A percentile compares a stretch with the other conserved stretches of the same genome.
Evolutionary conservation across 75 land plant genomes (phyloP).

Genomic region (Adiantum capillusveneris): DNA sequence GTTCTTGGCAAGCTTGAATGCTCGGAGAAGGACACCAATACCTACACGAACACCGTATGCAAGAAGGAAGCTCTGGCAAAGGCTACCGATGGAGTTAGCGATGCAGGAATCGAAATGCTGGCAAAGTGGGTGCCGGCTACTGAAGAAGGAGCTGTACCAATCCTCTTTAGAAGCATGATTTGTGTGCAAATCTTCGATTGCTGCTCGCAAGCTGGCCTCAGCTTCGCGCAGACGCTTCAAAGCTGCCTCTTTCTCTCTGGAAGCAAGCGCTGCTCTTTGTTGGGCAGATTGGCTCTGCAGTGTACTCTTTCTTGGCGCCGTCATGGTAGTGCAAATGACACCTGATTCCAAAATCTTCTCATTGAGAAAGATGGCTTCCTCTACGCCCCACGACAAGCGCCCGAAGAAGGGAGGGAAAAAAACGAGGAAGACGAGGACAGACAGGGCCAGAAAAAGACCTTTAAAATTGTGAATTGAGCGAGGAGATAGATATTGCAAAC

Average conservation of each 20-base stretch:
- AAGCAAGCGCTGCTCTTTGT: not conserved
- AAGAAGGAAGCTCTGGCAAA: constrained; percentile 38
- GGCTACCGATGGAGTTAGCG: constrained; percentile 32
- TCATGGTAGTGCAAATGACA: too few relatives aligned
- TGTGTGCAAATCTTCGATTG: constrained; percentile 16
- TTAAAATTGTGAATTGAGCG: too few relatives aligned
- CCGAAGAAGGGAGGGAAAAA: too few relatives aligned
- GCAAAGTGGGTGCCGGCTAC: constrained; percentile 29
- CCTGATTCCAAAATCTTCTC: too few relatives aligned
- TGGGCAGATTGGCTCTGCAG: too few relatives aligned
- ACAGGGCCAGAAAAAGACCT: too few relatives aligned
- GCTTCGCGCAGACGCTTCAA: constrained; percentile 26
- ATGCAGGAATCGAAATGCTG: constrained; percentile 35
- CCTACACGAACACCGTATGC: constrained; percentile 37
- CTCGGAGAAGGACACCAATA: constrained; percentile 31
- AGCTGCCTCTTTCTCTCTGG: constrained; percentile 25
- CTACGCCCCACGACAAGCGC: too few relatives aligned
- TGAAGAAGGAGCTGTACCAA: not conserved
- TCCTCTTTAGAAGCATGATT: constrained; percentile 1
- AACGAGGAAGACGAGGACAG: too few relatives aligned
- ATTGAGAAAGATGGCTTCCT: too few relatives aligned
- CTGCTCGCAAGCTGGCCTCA: constrained; percentile 19
- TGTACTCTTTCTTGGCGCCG: too few relatives aligned
- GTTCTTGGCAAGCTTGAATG: constrained; percentile 33
- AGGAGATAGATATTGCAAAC: too few relatives aligned